A percentile compares a stretch with the other conserved stretches of the same genome.
Conservation (phyloP, 2,329 filamentous ascomycete species). For the Paecilomyces sp. region DNA sequence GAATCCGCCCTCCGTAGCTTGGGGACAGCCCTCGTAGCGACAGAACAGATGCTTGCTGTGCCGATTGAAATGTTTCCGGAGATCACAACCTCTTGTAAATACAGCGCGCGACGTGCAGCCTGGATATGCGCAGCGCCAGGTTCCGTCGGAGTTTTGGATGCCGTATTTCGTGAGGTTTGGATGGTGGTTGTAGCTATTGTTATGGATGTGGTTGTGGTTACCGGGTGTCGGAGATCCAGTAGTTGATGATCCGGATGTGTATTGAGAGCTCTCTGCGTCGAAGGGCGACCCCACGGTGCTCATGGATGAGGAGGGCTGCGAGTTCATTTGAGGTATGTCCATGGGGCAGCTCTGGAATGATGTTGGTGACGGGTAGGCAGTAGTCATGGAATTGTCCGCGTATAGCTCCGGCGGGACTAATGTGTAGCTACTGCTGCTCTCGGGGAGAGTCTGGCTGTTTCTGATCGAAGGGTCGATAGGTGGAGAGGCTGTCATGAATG, state of each 20-base stretch:
- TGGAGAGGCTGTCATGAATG: neutral
- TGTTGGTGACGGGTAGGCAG: neutral
- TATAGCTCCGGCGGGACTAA: neutral
- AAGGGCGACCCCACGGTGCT: neutral
- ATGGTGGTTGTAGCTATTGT: too few species aligned
- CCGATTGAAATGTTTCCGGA: constrained; percentile 57
- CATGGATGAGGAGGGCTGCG: neutral
- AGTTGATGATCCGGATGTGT: neutral
- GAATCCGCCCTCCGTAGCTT: constrained; percentile 51
- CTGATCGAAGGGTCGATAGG: neutral
- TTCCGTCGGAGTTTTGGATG: constrained; percentile 24
- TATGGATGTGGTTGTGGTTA: constrained; percentile 12
- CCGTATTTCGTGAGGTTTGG: constrained; percentile 18
- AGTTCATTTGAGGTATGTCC: neutral
- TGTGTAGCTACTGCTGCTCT: neutral
- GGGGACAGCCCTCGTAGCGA: constrained; percentile 51
- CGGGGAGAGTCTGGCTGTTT: neutral
- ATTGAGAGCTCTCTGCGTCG: neutral
- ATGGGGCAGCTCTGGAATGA: neutral
- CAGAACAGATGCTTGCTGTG: constrained; percentile 57
- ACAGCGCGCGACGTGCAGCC: constrained; percentile 52
- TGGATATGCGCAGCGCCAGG: constrained; percentile 53
- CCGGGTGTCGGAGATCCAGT: constrained; percentile 7
- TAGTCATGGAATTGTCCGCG: constrained; percentile 1
- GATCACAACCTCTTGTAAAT: constrained; percentile 54